These are phyloP conservation scores for Fusarium caatingaense DNA, from an alignment of 2,329 filamentous ascomycete genomes.

Conservation along the genomic window DNA sequence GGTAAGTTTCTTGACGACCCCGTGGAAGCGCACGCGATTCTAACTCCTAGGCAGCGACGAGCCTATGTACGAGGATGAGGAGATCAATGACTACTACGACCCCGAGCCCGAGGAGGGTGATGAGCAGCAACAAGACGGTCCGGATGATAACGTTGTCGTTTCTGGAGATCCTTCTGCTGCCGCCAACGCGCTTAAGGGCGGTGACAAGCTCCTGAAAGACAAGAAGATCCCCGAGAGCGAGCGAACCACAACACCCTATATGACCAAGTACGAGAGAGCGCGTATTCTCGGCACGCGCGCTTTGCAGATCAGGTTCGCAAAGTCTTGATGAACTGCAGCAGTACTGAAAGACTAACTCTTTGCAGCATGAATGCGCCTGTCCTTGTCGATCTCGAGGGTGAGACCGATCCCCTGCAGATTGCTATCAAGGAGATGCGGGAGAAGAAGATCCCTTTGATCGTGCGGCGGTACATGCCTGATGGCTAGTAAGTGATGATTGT, in stretches of 20 bases:
- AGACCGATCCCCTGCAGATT: conserved; percentile 97
- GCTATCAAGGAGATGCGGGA: conserved; percentile 96
- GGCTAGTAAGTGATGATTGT: conserved; percentile 77
- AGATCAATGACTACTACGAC: conserved; percentile 68
- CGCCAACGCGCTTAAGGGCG: conserved; percentile 64
- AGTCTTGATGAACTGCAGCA: neutral
- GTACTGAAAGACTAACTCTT: conserved; percentile 18
- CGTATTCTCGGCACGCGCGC: conserved; percentile 93
- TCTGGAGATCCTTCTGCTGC: conserved; percentile 71
- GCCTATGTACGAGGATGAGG: conserved; percentile 78
- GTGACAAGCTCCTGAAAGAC: conserved; percentile 71
- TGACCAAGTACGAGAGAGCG: conserved; percentile 99
- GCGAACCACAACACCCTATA: conserved; percentile 93
- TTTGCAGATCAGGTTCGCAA: conserved; percentile 87
- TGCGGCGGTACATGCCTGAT: conserved; percentile 94
- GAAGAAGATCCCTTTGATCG: conserved; percentile 98
- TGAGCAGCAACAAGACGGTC: conserved; percentile 63
- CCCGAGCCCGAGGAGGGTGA: conserved; percentile 66
- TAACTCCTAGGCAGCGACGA: conserved; percentile 66
- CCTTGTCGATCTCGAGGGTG: conserved; percentile 94
- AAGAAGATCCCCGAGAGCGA: conserved; percentile 93
- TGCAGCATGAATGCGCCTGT: conserved; percentile 95
- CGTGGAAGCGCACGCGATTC: conserved; percentile 23
- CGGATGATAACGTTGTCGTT: conserved; percentile 69
- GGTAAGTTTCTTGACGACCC: conserved; percentile 57